Base-by-base conservation (phyloP, 768 basidiomycete genomes). In the Trametes cingulata region DNA sequence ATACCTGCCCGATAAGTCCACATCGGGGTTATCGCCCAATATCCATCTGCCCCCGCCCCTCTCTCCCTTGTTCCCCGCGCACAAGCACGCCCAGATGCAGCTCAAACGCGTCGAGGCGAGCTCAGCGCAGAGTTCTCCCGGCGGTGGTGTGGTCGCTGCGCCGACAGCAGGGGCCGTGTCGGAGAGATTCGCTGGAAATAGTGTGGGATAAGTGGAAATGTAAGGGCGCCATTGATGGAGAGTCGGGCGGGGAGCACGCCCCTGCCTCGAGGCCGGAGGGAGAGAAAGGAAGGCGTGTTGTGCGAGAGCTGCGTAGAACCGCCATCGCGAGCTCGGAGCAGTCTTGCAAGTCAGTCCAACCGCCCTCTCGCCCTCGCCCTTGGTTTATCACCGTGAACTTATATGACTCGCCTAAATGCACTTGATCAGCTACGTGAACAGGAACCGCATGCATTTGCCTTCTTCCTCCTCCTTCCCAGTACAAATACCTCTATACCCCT, bases 401-500 rank as follows among this genome's bases (percentile, higher is more conserved):
- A 69, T 66, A 58, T 67, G 66, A 65, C 68, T 70, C 70, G 68
- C 67, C 61, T 68, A 71, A 73, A 72, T 69, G 72, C 68, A 73
- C 74, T 70, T 74, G 74, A 76, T 76, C 75, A 75, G 72, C 72
- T 65, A 65, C 72, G 66, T 65, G 67, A 71, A 69, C 73, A 73
- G 70, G 71, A 71, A 75, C 74, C 73, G 69, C 73, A 75, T 73
- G 73, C 69, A 70, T 69, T 71, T 71, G 67, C 61, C 73, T 73
- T 73, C 69, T 67, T 68, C 64, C 67, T 68, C 60, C 68, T 67
- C 68, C 68, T 71, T 75, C 73, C 67, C 72, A 70, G 71, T 71
- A 74, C 71, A 76, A 73, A 72, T 76, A 70, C 72, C 69, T 69
- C 74, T 73, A 69, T 71, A 75, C 68, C 75, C 72, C 74, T 50